Percentiles rank a stretch among this genome's conserved stretches.
phyloP scores from a whole-genome alignment of 768 basidiomycete species.

The Agaricus subrufescens region DNA sequence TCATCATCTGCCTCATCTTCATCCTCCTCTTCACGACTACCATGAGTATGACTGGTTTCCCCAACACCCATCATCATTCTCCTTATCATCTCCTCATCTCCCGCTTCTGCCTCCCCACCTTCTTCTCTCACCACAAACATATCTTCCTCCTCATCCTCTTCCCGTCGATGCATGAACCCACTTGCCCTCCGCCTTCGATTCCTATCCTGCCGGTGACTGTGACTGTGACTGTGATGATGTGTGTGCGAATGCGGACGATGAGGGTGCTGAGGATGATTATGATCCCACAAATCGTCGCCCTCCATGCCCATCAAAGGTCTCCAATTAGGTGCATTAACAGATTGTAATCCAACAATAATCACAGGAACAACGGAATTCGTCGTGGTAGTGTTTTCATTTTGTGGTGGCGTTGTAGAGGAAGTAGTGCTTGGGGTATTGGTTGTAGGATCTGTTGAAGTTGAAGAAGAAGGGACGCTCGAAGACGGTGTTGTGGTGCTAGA shows the following conservation, averaged over 20 bases:
- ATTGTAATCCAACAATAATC: constrained; percentile 80
- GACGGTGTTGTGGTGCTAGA: not conserved
- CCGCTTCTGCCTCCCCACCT: constrained; percentile 7
- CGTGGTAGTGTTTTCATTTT: constrained; percentile 23
- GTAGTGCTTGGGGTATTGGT: constrained; percentile 8
- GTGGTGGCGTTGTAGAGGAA: too few relatives aligned
- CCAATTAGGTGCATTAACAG: constrained; percentile 46
- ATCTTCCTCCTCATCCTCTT: constrained; percentile 9
- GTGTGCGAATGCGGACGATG: too few relatives aligned
- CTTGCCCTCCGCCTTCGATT: not conserved
- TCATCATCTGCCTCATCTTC: not conserved
- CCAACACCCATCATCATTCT: constrained; percentile 43
- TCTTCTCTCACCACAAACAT: constrained; percentile 9
- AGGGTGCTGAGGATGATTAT: not conserved
- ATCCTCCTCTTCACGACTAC: too few relatives aligned
- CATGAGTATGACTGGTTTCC: too few relatives aligned
- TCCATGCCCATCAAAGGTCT: constrained; percentile 16
- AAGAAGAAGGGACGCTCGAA: not conserved
- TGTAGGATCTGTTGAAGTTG: constrained; percentile 1
- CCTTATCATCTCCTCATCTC: not conserved
- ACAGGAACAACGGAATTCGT: constrained; percentile 65
- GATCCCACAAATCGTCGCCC: constrained; percentile 16
- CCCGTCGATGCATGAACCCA: constrained; percentile 9
- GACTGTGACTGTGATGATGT: not conserved
- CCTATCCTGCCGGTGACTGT: not conserved